Conservation (phyloP, 1,284 basidiomycete species). For the Microstroma glucosiphilum region DNA sequence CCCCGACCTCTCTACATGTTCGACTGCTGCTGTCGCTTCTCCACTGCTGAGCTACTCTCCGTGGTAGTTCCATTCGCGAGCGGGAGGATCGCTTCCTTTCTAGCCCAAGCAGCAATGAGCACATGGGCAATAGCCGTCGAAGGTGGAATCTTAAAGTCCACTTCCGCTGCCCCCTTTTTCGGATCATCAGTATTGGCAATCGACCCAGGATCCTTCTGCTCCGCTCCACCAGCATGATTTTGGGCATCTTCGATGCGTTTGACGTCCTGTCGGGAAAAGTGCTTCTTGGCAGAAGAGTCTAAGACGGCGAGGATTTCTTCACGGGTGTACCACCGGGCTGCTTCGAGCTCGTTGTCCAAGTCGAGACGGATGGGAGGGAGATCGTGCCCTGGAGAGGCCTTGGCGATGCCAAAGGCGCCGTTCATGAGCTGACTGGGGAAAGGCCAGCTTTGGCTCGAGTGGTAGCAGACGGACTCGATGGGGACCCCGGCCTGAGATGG, state of each 20-base stretch:
- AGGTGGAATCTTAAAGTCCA: slow-evolving; percentile 21
- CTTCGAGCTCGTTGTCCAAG: slow-evolving; percentile 92
- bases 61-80: not conserved
- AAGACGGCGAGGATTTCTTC: slow-evolving; percentile 66
- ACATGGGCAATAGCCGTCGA: slow-evolving; percentile 66
- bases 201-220: slow-evolving; percentile 18
- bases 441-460: slow-evolving; percentile 72
- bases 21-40: slow-evolving; percentile 2
- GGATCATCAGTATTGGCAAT: slow-evolving; percentile 16
- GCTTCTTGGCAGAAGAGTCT: slow-evolving; percentile 53
- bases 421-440: slow-evolving; percentile 80
- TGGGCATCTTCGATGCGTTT: slow-evolving; percentile 55
- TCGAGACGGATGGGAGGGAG: slow-evolving; percentile 62
- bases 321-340: slow-evolving; percentile 80
- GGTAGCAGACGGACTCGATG: slow-evolving; percentile 78
- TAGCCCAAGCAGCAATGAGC: slow-evolving; percentile 64
- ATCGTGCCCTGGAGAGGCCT: slow-evolving; percentile 66
- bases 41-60: too few species aligned
- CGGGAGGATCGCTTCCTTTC: slow-evolving; percentile 52
- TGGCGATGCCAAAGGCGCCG: slow-evolving; percentile 57
- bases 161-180: not conserved
- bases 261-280: slow-evolving; percentile 60
- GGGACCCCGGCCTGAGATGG: slow-evolving; percentile 64
- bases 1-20: slow-evolving; percentile 1
- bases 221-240: not conserved